Percentiles rank a stretch among this genome's conserved stretches.
These are phyloP conservation scores for Hortiboletus flavorubellus DNA, from an alignment of 768 basidiomycete genomes.

Conservation along the genomic window DNA sequence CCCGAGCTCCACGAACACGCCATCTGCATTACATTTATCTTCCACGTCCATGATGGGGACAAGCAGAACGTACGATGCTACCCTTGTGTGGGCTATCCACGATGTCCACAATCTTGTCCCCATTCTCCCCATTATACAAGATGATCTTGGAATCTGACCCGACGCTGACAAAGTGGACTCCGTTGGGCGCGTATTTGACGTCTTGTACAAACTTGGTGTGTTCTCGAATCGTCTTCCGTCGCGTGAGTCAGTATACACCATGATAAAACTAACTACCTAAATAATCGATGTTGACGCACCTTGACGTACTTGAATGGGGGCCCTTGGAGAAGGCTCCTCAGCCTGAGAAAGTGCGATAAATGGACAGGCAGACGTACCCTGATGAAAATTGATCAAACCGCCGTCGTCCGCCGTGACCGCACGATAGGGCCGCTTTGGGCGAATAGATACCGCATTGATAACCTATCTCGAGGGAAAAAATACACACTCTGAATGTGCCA, in stretches of 20 bases:
- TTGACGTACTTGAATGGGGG: slow-evolving; percentile 89
- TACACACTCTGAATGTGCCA: neutral
- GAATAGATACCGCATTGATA: slow-evolving; percentile 85
- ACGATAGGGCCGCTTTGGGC: slow-evolving; percentile 85
- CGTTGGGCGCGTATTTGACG: slow-evolving; percentile 76
- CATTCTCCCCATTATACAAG: slow-evolving; percentile 87
- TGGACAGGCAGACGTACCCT: slow-evolving; percentile 43
- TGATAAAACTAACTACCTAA: neutral
- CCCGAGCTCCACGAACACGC: slow-evolving; percentile 80
- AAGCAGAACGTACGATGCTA: slow-evolving; percentile 54
- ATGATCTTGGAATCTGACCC: slow-evolving; percentile 87
- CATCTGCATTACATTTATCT: slow-evolving; percentile 40
- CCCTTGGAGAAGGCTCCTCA: slow-evolving; percentile 37
- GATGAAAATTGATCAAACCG: slow-evolving; percentile 74
- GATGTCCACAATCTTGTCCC: slow-evolving; percentile 71
- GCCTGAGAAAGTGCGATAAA: neutral
- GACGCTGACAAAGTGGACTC: slow-evolving; percentile 81
- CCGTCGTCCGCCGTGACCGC: slow-evolving; percentile 90
- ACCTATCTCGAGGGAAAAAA: slow-evolving; percentile 38
- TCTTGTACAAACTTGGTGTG: slow-evolving; percentile 95
- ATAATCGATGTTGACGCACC: slow-evolving; percentile 34
- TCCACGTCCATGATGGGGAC: neutral
- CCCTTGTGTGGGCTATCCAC: slow-evolving; percentile 69
- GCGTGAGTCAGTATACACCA: neutral
- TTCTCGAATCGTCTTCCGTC: slow-evolving; percentile 69